phyloP scores from a whole-genome alignment of 495 filamentous ascomycete species.

The Parathielavia appendiculata region DNA sequence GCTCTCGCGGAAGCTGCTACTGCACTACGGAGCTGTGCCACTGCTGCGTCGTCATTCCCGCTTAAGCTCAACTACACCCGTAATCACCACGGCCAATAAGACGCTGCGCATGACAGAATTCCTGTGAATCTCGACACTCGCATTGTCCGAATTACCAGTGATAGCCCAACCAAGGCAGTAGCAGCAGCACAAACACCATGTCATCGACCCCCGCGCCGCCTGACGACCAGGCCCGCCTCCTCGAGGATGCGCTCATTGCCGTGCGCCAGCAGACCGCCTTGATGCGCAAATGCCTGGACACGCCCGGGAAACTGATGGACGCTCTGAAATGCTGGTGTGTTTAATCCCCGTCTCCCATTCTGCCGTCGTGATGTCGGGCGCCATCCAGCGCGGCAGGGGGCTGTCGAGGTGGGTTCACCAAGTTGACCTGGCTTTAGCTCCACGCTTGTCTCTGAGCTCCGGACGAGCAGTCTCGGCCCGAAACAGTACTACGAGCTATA shows the following conservation, averaged over 20 bases:
- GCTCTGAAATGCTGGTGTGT: slow-evolving; percentile 96
- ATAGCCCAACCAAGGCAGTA: not conserved
- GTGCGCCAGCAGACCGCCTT: slow-evolving; percentile 92
- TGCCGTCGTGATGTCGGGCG: not conserved
- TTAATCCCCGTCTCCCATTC: not conserved
- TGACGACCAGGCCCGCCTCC: slow-evolving; percentile 88
- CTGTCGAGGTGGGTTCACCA: not conserved
- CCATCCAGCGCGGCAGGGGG: too few relatives aligned
- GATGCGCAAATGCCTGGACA: slow-evolving; percentile 97
- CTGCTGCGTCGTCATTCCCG: slow-evolving; percentile 9
- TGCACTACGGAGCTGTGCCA: slow-evolving; percentile 8
- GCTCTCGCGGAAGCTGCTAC: not conserved
- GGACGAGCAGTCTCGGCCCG: slow-evolving; percentile 88
- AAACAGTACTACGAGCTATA: slow-evolving; percentile 99
- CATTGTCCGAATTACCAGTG: not conserved
- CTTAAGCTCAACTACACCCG: not conserved
- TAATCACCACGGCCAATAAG: not conserved
- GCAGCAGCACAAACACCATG: slow-evolving; percentile 28
- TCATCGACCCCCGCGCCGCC: slow-evolving; percentile 63
- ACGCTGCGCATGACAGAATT: not conserved
- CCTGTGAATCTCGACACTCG: not conserved
- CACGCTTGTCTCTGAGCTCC: slow-evolving; percentile 92
- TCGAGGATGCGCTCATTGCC: slow-evolving; percentile 93
- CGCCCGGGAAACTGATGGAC: slow-evolving; percentile 98
- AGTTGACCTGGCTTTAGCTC: slow-evolving; percentile 55